These are phyloP conservation scores for Ceratocystis smalleyi DNA, from an alignment of 2,329 filamentous ascomycete species.

Conservation along the genomic window DNA sequence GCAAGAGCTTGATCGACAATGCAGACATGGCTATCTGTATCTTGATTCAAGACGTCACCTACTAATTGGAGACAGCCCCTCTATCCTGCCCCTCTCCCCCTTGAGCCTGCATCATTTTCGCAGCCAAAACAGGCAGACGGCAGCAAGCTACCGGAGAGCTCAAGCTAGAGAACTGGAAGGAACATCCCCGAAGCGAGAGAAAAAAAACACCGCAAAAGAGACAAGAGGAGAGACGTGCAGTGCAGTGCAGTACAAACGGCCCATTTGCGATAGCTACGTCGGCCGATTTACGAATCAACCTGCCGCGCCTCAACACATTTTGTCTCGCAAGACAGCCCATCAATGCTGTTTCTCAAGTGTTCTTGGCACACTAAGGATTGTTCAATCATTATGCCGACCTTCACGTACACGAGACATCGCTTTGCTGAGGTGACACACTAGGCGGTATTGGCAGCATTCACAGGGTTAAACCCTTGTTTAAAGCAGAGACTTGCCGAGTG, in stretches of 20 bases:
- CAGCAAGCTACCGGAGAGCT: neutral
- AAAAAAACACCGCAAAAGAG: neutral
- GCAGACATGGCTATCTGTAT: neutral
- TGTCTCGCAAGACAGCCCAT: neutral
- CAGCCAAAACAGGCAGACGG: neutral
- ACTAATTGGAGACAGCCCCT: neutral
- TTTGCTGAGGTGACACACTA: neutral
- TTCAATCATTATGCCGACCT: neutral
- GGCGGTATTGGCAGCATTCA: neutral
- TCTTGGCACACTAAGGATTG: neutral
- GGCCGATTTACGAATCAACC: neutral
- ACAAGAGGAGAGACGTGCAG: neutral
- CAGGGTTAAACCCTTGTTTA: neutral
- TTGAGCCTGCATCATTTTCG: neutral
- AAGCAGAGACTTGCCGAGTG: neutral
- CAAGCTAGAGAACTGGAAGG: neutral
- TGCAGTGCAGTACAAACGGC: neutral
- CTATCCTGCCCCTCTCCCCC: neutral
- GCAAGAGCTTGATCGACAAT: constrained; percentile 4
- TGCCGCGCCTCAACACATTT: neutral
- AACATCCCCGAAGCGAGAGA: neutral
- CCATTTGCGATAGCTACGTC: neutral
- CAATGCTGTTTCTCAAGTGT: neutral
- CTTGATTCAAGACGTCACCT: neutral
- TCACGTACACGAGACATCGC: neutral